phyloP scores from a whole-genome alignment of 257 asterid species.

The Ilex asprella region DNA sequence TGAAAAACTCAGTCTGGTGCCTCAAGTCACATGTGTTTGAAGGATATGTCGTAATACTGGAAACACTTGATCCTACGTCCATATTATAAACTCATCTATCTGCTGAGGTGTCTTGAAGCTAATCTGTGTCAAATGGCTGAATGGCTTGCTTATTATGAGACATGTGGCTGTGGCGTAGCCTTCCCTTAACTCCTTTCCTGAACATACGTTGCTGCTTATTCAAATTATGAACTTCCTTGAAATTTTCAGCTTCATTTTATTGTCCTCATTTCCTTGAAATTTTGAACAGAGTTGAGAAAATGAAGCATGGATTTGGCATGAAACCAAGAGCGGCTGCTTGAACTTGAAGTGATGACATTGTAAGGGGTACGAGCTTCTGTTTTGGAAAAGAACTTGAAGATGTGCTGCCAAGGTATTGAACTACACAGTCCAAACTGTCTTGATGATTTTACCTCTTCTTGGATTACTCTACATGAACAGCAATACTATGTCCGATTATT shows the following conservation, averaged over 20 bases:
- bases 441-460: no score
- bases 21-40: background rate
- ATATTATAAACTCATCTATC: background rate
- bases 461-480: no score
- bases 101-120: background rate
- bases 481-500: no score
- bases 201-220: background rate
- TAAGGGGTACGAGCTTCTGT: background rate
- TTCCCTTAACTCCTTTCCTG: background rate
- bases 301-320: constrained; percentile 87
- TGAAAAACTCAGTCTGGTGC: no score
- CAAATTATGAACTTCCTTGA: background rate
- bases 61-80: background rate
- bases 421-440: no score
- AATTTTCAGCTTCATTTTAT: background rate
- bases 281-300: constrained; percentile 60
- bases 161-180: background rate
- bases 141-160: background rate
- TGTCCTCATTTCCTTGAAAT: constrained; percentile 14
- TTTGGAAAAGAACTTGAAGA: background rate
- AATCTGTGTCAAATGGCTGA: background rate
- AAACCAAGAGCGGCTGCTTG: constrained; percentile 43
- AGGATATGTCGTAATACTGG: background rate
- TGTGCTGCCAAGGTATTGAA: background rate
- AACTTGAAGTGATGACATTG: background rate